Conservation (phyloP, 495 filamentous ascomycete species). For the Patellaria atrata region DNA sequence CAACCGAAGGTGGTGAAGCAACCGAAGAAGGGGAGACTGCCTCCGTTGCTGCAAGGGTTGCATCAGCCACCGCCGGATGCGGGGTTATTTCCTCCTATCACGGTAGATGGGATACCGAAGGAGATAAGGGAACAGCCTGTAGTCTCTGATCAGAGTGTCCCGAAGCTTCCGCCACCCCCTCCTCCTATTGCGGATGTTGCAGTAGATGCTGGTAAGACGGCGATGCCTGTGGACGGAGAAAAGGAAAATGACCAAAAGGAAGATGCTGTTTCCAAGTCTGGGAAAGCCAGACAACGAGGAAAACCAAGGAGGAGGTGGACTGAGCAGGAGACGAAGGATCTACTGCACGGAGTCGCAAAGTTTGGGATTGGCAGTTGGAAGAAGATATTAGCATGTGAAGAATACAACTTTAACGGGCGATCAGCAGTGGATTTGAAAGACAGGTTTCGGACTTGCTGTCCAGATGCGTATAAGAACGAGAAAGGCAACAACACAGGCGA, state of each 20-base stretch:
- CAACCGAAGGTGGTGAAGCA: conserved; percentile 10
- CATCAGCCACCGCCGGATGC: conserved; percentile 28
- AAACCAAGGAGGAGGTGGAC: conserved; percentile 41
- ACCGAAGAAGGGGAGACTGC: conserved; percentile 19
- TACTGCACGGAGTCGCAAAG: conserved; percentile 61
- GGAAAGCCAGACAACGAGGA: conserved; percentile 6
- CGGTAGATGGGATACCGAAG: conserved; percentile 11
- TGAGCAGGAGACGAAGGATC: conserved; percentile 64
- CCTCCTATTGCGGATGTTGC: not conserved
- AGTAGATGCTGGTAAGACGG: not conserved
- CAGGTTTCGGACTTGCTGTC: conserved; percentile 64
- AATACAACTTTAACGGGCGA: conserved; percentile 60
- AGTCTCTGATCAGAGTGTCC: not conserved
- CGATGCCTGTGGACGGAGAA: not conserved
- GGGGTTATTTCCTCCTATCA: conserved; percentile 24
- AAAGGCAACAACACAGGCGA: too few relatives aligned
- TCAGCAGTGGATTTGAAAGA: conserved; percentile 78
- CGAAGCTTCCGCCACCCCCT: not conserved
- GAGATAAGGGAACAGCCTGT: conserved; percentile 6
- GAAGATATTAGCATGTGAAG: conserved; percentile 59
- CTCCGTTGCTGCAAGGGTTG: conserved; percentile 25
- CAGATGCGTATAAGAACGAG: conserved; percentile 28
- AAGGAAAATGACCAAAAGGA: conserved; percentile 2
- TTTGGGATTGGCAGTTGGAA: conserved; percentile 86
- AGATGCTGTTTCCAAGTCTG: not conserved